Evolutionary conservation across 768 basidiomycete species (phyloP).

Genomic region (Leccinellum albellum): DNA sequence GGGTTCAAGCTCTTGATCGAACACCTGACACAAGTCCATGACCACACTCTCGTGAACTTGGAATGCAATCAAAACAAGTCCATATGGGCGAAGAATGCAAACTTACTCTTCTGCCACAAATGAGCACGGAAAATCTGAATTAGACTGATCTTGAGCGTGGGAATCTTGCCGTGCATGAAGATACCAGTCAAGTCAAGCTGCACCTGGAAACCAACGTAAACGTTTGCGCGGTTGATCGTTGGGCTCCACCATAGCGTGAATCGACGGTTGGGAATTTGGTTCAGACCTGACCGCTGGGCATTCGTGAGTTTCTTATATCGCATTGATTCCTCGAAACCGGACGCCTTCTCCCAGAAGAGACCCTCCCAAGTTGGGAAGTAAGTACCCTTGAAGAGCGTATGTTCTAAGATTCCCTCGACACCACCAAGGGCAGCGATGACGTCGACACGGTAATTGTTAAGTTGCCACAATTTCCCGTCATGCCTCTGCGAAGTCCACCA

Average conservation of each 20-base stretch:
- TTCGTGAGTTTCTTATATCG: constrained; percentile 96
- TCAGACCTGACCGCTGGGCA: constrained; percentile 96
- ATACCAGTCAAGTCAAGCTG: constrained; percentile 97
- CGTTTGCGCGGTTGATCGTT: constrained; percentile 98
- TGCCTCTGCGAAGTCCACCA: constrained; percentile 99
- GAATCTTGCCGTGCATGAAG: constrained; percentile 99
- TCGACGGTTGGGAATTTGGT: constrained; percentile 97
- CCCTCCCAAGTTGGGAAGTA: constrained; percentile 98
- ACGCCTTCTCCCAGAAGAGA: constrained; percentile 98
- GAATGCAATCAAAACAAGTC: constrained; percentile 9
- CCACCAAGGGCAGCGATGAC: constrained; percentile 97
- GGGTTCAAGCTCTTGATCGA: constrained; percentile 97
- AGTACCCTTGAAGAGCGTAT: constrained; percentile 96
- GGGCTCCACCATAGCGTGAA: constrained; percentile 99
- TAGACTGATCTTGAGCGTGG: constrained; percentile 96
- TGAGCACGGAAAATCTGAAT: constrained; percentile 99
- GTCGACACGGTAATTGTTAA: constrained; percentile 98
- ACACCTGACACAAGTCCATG: constrained; percentile 97
- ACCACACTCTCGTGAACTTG: constrained; percentile 87
- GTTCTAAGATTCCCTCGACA: constrained; percentile 95
- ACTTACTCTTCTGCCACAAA: constrained; percentile 98
- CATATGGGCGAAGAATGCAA: constrained; percentile 3
- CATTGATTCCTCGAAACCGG: constrained; percentile 96
- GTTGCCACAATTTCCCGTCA: constrained; percentile 93
- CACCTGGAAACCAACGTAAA: constrained; percentile 99